Evolutionary conservation across 1,284 basidiomycete species (phyloP).

Genomic region (Inonotus hispidus): DNA sequence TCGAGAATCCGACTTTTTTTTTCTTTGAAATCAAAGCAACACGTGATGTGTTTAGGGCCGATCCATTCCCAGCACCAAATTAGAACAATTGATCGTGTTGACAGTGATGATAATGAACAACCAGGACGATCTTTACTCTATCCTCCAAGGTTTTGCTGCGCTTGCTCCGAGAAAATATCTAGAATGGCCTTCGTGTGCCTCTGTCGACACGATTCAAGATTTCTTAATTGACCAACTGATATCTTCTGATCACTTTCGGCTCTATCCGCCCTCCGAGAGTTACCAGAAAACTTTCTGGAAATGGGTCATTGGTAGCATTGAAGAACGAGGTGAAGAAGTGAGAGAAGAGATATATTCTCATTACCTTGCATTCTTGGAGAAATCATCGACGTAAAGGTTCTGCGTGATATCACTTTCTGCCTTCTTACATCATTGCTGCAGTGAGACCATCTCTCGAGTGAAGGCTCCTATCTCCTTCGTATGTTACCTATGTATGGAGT

Average conservation of each 20-base stretch:
- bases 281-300: conserved; percentile 70
- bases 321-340: conserved; percentile 49
- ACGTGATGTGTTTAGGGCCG: conserved; percentile 15
- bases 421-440: neutral
- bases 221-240: conserved; percentile 52
- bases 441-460: conserved; percentile 20
- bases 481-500: conserved; percentile 60
- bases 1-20: neutral
- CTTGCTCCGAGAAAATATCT: conserved; percentile 41
- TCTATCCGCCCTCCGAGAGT: conserved; percentile 53
- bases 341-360: conserved; percentile 58
- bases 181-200: conserved; percentile 32
- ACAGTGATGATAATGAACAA: neutral
- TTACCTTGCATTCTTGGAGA: conserved; percentile 43
- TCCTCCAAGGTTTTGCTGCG: conserved; percentile 52
- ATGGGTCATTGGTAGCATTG: conserved; percentile 52
- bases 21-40: neutral
- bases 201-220: conserved; percentile 38
- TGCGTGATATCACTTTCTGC: neutral
- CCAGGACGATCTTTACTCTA: conserved; percentile 29
- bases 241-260: conserved; percentile 42
- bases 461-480: conserved; percentile 49
- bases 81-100: neutral
- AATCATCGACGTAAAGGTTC: conserved; percentile 32
- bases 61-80: neutral